A percentile compares a stretch with the other conserved stretches of the same genome.
phyloP scores from a whole-genome alignment of 31 red algal species.

The Odonthalia washingtoniensis region DNA sequence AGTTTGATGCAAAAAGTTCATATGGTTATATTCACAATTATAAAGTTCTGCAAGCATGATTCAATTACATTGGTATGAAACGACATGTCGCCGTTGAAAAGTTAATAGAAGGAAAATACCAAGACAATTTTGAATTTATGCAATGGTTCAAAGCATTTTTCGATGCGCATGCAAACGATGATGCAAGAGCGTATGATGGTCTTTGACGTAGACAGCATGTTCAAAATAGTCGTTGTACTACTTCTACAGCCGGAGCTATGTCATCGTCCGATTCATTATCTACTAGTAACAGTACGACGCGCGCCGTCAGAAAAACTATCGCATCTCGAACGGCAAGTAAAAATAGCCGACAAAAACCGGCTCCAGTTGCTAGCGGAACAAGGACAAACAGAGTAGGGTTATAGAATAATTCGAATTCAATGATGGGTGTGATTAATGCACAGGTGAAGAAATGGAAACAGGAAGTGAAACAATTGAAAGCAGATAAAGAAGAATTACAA shows the following conservation, averaged over 20 bases:
- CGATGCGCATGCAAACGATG: slow-evolving; percentile 68
- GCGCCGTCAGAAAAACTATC: too few relatives aligned
- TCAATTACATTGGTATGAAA: slow-evolving; percentile 72
- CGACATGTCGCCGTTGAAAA: slow-evolving; percentile 90
- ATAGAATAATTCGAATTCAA: background rate
- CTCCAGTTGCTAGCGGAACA: too few relatives aligned
- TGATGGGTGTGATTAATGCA: background rate
- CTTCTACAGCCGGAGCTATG: too few relatives aligned
- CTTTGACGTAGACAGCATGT: slow-evolving; percentile 39
- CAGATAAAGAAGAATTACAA: slow-evolving; percentile 67
- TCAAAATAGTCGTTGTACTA: too few relatives aligned
- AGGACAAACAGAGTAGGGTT: too few relatives aligned
- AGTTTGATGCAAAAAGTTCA: slow-evolving; percentile 79
- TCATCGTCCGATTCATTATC: too few relatives aligned
- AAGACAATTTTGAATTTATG: slow-evolving; percentile 97
- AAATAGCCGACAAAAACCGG: too few relatives aligned
- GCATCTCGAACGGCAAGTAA: too few relatives aligned
- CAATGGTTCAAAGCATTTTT: slow-evolving; percentile 97
- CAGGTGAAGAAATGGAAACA: slow-evolving; percentile 29
- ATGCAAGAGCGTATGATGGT: slow-evolving; percentile 62
- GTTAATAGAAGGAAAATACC: slow-evolving; percentile 84
- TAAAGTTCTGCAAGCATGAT: slow-evolving; percentile 90
- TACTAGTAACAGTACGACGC: too few relatives aligned
- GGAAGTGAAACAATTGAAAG: slow-evolving; percentile 46
- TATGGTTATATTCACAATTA: slow-evolving; percentile 92